A percentile compares a stretch with the other conserved stretches of the same genome.
These are phyloP conservation scores for Avicennia marina DNA, from an alignment of 257 asterid genomes.

Conservation along the genomic window DNA sequence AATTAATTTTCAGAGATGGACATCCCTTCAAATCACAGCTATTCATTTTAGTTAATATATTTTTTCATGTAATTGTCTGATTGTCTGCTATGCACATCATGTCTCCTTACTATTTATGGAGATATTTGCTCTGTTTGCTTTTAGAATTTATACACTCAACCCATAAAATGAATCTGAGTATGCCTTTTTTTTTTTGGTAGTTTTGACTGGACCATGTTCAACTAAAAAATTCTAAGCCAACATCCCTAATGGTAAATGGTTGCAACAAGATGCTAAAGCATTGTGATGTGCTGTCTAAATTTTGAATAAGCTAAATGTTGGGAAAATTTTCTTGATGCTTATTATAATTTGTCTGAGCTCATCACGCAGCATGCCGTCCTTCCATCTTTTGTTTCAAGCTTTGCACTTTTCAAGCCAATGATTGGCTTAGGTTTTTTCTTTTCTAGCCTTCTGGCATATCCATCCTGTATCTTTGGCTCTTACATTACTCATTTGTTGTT, in stretches of 20 bases:
- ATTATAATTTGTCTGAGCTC: not conserved
- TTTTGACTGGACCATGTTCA: not conserved
- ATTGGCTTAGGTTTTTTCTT: not conserved
- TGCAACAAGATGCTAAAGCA: too few species aligned
- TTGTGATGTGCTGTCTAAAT: too few species aligned
- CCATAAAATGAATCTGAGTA: not conserved
- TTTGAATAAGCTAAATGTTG: too few species aligned
- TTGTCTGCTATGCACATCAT: too few species aligned
- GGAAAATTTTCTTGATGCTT: too few species aligned
- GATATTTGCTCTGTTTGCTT: too few species aligned
- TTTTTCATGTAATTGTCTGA: not conserved
- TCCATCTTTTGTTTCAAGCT: too few species aligned
- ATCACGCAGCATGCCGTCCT: not conserved
- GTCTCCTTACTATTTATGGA: too few species aligned
- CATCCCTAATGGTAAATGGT: constrained; percentile 2
- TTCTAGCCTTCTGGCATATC: not conserved
- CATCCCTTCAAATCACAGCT: too few species aligned
- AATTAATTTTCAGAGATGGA: too few species aligned
- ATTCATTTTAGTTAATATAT: too few species aligned
- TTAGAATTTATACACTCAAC: too few species aligned
- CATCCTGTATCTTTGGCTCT: constrained; percentile 1
- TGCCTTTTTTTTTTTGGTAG: not conserved
- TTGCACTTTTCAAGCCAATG: not conserved
- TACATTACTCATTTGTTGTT: not conserved
- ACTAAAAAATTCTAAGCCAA: not conserved